Conservation (phyloP, 1,284 basidiomycete genomes). For the Jaminaea rosea region DNA sequence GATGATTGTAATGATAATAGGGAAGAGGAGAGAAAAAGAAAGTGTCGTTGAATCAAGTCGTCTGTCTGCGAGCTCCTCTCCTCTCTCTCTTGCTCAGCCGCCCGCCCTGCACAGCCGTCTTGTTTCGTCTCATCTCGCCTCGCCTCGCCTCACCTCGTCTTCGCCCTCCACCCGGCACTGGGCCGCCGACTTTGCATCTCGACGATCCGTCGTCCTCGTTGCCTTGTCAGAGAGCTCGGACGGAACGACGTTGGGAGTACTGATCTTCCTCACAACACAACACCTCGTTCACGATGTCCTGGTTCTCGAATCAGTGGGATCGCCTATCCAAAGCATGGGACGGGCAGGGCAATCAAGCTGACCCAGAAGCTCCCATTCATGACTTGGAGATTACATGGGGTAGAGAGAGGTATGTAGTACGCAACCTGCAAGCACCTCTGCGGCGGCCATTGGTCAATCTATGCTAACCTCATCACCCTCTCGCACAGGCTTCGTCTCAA, state of each 20-base stretch:
- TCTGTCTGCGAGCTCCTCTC: too few relatives aligned
- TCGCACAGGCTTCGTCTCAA: constrained; percentile 7
- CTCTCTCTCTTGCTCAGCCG: too few relatives aligned
- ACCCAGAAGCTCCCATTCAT: constrained; percentile 10
- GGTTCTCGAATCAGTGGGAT: constrained; percentile 45
- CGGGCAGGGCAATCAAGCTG: background rate
- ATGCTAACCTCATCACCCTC: constrained; percentile 2
- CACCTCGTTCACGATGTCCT: constrained; percentile 40
- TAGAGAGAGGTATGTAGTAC: constrained; percentile 25
- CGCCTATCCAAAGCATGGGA: constrained; percentile 14
- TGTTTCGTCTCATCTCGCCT: too few relatives aligned
- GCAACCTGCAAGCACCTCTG: background rate
- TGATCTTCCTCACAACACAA: background rate
- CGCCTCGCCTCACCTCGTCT: too few relatives aligned
- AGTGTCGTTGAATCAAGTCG: too few relatives aligned
- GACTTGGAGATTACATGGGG: constrained; percentile 37
- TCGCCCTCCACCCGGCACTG: too few relatives aligned
- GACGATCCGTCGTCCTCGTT: too few relatives aligned
- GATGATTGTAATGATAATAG: background rate
- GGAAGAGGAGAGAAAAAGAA: background rate
- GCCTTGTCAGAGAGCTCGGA: too few relatives aligned
- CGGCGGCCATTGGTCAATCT: constrained; percentile 1
- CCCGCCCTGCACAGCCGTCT: too few relatives aligned
- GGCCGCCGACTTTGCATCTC: too few relatives aligned
- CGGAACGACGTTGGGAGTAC: too few relatives aligned